phyloP scores from a whole-genome alignment of 2,329 filamentous ascomycete species.

The Sordariomycetes sp. region DNA sequence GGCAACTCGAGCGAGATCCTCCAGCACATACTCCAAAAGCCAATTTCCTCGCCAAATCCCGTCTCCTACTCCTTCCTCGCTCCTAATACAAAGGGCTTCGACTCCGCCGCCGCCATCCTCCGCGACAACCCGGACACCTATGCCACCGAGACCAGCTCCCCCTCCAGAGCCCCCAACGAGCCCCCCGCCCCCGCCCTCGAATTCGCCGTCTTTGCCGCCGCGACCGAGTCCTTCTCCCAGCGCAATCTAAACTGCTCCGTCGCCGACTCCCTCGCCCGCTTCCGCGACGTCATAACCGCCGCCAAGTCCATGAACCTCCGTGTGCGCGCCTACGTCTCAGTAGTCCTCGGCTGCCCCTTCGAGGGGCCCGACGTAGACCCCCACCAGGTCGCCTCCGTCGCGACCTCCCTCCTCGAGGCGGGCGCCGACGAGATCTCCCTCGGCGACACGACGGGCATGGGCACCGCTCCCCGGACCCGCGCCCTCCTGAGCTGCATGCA shows the following conservation, averaged over 20 bases:
- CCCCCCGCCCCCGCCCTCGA: constrained; percentile 41
- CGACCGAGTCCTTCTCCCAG: constrained; percentile 67
- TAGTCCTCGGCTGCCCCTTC: constrained; percentile 70
- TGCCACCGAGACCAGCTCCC: constrained; percentile 34
- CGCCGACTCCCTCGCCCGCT: constrained; percentile 56
- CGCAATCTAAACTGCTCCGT: constrained; percentile 77
- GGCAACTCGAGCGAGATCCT: constrained; percentile 65
- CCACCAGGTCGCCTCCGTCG: constrained; percentile 50
- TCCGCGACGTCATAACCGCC: constrained; percentile 54
- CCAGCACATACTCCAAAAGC: constrained; percentile 47
- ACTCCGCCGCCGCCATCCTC: constrained; percentile 44
- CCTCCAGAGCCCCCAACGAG: constrained; percentile 15
- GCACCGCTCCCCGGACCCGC: constrained; percentile 58
- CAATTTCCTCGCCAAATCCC: constrained; percentile 36
- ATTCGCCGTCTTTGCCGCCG: constrained; percentile 69
- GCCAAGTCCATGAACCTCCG: constrained; percentile 52
- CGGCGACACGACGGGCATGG: constrained; percentile 85
- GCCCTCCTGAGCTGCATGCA: constrained; percentile 51
- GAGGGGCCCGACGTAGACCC: constrained; percentile 53
- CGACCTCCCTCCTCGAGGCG: constrained; percentile 62
- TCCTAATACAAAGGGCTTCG: constrained; percentile 62
- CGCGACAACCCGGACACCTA: constrained; percentile 33
- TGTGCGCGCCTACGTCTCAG: constrained; percentile 69
- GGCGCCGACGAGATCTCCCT: constrained; percentile 85
- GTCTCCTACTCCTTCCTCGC: constrained; percentile 72